Base-by-base conservation (phyloP, 73 alveolate species). In the Paramecium bursaria region DNA sequence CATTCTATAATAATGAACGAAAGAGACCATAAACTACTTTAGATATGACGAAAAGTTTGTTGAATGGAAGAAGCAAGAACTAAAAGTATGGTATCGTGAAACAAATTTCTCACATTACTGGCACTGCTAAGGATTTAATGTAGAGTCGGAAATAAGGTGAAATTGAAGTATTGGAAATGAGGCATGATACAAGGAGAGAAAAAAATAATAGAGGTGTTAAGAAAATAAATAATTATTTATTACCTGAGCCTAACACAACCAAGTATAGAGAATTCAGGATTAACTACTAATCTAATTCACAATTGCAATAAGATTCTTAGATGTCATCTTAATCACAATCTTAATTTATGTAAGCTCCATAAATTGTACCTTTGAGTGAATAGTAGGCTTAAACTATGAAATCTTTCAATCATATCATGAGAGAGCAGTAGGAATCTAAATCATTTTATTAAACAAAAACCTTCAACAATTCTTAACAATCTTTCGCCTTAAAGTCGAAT, bases 21-120 rank as follows among this genome's bases (percentile, higher is more conserved):
- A 33, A 33, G 44, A 67, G 82, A 67, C 82, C 82, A 13, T 19
- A 67, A 14, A 67, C 82, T 3, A 67, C 82, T 2, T 11, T 67
- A 1, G 82, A 67, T 14, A 35, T 35, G 9, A 67, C 82, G 4
- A 67, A 31, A 47, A 25, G 33, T 35, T 67, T 67, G 13, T 42
- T 67, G 6, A 47, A 67, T 21, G 82, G 82, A 13, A 31, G 33
- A 15, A 35, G 22, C 13, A 67, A 67, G 50, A 67, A 67, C 44
- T 21, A 67, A 67, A 31, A 67, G 55, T 67, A 67, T 14, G 10
- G 10, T 22, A 67, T 67, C 33, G 47, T 39, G 22, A 67, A 67
- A 67, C 46, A 17, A 42, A 14, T 67, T 3, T 1, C 17, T 39
- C 82, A 67, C 44, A 67, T 67, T 39, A 67, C 82, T 17, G 82